A percentile compares a stretch with the other conserved stretches of the same genome.
Evolutionary conservation across 148 eudicot species (phyloP).

Genomic region (Drosera capensis): DNA sequence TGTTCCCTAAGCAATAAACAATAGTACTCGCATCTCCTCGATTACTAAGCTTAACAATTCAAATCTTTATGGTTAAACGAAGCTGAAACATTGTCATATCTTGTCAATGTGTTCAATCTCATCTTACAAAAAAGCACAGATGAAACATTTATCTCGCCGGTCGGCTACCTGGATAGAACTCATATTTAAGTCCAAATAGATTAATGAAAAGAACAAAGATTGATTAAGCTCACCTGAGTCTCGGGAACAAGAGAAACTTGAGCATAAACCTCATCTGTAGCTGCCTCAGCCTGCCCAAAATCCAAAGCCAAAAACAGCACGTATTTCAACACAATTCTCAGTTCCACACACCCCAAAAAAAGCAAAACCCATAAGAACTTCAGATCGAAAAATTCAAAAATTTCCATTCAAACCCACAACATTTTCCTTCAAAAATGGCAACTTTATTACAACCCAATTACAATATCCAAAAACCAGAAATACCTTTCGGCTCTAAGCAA

Average conservation of each 20-base stretch:
- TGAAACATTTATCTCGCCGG: too few relatives aligned
- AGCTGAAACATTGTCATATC: too few relatives aligned
- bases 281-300: slow-evolving; percentile 49
- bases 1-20: too few relatives aligned
- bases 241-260: slow-evolving; percentile 77
- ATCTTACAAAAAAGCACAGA: too few relatives aligned
- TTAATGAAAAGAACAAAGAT: background rate
- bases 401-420: background rate
- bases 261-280: slow-evolving; percentile 87
- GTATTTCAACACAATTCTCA: slow-evolving; percentile 16
- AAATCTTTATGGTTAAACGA: too few relatives aligned
- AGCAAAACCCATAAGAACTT: background rate
- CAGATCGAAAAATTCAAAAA: background rate
- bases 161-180: background rate
- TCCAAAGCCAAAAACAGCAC: slow-evolving; percentile 16
- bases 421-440: too few relatives aligned
- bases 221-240: slow-evolving; percentile 32
- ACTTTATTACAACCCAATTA: too few relatives aligned
- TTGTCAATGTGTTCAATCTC: too few relatives aligned
- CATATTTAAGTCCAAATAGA: background rate
- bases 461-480: background rate
- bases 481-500: too few relatives aligned
- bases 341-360: slow-evolving; percentile 3
- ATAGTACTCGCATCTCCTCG: too few relatives aligned
- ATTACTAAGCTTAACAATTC: too few relatives aligned